Evolutionary conservation across 805 yeast species (phyloP), one percentile per base, ranked within the genome.

Genomic region (Scheffersomyces spartinae): DNA sequence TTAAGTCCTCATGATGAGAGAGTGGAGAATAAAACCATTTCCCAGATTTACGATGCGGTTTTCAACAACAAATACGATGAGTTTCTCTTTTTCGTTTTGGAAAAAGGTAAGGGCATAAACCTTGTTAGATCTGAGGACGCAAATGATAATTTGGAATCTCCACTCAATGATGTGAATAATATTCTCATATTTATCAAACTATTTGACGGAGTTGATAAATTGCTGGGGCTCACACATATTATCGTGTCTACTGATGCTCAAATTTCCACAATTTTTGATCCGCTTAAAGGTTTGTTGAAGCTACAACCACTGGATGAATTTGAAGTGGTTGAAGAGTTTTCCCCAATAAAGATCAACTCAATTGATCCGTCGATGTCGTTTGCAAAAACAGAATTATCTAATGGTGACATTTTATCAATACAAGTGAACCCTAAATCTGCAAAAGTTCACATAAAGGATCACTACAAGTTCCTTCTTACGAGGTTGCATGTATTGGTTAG

Each of bases 51-150:
- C 23, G 57, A 56, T 15, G 58, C 56, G 30, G 52, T 53, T 31
- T 64, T 64, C 38, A 51, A 61, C 18, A 61, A 57, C 33, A 61
- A 68, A 47, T 47, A 63, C 42, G 55, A 64, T 30, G 63, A 64
- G 31, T 52, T 72, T 40, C 68, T 71, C 18, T 52, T 83, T 18
- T 84, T 69, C 55, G 64, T 80, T 18, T 91, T 81, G 34, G 85
- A 82, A 33, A 36, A 52, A 11, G 41, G 50, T 18, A 55, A 55
- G 26, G 71, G 64, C 15, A 38, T 25, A 6, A 26, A 29, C 9
- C 29, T 25, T 4, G 33, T 26, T 8, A 28, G 43, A 4, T 34
- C 30, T 12, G 44, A 36, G 18, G 36, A 32, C 10, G 20, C 45
- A 11, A 38, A 44, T 16, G 41, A 43, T 15, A 30, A 41, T 12